Evolutionary conservation across 768 basidiomycete species (phyloP).

Genomic region (Gyrodon lividus): DNA sequence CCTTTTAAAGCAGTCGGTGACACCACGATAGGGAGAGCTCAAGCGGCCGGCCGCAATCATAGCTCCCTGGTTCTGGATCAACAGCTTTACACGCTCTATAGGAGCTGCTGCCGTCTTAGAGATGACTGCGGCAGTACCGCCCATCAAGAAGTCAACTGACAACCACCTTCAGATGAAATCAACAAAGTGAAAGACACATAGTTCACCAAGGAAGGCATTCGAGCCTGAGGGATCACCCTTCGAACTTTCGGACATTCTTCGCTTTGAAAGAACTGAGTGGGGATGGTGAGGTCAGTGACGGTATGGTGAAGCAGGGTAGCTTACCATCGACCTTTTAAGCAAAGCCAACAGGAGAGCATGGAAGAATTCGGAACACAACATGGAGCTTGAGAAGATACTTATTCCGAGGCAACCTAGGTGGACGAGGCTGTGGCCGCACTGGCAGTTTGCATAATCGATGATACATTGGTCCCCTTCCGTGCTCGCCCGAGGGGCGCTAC

Average conservation of each 20-base stretch:
- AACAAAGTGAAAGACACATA: neutral
- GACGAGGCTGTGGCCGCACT: neutral
- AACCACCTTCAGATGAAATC: slow-evolving; percentile 1
- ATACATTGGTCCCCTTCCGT: slow-evolving; percentile 7
- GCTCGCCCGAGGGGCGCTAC: slow-evolving; percentile 3
- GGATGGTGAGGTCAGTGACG: slow-evolving; percentile 9
- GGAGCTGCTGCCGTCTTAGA: slow-evolving; percentile 41
- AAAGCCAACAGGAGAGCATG: neutral
- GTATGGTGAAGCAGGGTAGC: no score
- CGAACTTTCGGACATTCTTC: slow-evolving; percentile 7
- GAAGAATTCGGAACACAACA: slow-evolving; percentile 14
- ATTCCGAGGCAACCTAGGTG: neutral
- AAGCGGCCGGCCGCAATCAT: slow-evolving; percentile 38
- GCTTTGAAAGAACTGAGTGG: slow-evolving; percentile 16
- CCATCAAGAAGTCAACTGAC: slow-evolving; percentile 38
- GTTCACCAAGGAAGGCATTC: slow-evolving; percentile 21
- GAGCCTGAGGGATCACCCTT: neutral
- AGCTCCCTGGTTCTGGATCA: slow-evolving; percentile 41
- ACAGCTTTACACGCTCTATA: slow-evolving; percentile 40
- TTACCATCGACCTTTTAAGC: slow-evolving; percentile 6
- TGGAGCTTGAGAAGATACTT: neutral
- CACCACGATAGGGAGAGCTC: slow-evolving; percentile 35
- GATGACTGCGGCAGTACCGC: slow-evolving; percentile 35
- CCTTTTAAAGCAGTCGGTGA: slow-evolving; percentile 35
- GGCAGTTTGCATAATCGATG: no score